Conservation (phyloP, 768 basidiomycete species). For the Macrolepiota dolichaula region DNA sequence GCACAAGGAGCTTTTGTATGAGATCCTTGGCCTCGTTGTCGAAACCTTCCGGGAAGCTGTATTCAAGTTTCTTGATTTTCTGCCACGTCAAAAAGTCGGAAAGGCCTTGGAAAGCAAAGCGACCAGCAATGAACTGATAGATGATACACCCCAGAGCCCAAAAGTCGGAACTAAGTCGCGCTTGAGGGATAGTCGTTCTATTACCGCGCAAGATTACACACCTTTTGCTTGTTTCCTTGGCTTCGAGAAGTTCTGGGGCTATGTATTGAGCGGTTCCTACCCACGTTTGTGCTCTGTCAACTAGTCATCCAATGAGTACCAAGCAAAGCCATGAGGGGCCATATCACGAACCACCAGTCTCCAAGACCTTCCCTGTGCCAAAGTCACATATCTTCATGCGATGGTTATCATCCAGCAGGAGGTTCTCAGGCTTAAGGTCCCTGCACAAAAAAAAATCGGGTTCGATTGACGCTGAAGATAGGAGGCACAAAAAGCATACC, state of each 20-base stretch:
- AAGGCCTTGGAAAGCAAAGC: constrained; percentile 86
- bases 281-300: constrained; percentile 29
- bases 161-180: constrained; percentile 69
- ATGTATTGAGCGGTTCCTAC: constrained; percentile 26
- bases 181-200: constrained; percentile 12
- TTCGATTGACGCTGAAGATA: not conserved
- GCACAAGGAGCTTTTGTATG: constrained; percentile 71
- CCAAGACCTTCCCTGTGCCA: constrained; percentile 53
- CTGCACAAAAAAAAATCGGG: not conserved
- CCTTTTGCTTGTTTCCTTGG: constrained; percentile 75
- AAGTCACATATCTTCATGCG: constrained; percentile 97
- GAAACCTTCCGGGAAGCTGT: constrained; percentile 83
- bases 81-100: constrained; percentile 96
- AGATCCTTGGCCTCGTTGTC: constrained; percentile 80
- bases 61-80: constrained; percentile 87
- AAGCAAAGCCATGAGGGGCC: not conserved
- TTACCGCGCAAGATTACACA: constrained; percentile 25
- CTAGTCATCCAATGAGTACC: constrained; percentile 12
- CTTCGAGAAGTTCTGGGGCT: constrained; percentile 50
- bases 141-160: constrained; percentile 96
- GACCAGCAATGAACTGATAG: constrained; percentile 89
- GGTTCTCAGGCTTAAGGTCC: constrained; percentile 85
- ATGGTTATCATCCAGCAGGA: constrained; percentile 83
- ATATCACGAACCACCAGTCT: constrained; percentile 2
- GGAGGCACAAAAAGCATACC: constrained; percentile 24